Conservation (phyloP, 2,329 filamentous ascomycete genomes). For the Ophiostoma ulmi region DNA sequence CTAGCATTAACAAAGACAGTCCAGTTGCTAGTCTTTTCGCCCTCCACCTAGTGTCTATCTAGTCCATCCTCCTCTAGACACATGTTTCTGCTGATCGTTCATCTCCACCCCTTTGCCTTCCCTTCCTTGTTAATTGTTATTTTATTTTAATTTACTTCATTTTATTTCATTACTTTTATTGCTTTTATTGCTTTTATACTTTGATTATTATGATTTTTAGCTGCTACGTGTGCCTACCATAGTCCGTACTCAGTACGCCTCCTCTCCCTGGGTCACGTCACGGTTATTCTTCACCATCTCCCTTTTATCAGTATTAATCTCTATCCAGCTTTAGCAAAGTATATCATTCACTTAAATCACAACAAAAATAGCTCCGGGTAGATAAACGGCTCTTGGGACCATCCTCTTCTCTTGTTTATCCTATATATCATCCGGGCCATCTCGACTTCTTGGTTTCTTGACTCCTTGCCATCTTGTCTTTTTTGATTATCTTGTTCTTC, state of each 20-base stretch:
- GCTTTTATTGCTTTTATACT: no score
- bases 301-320: neutral
- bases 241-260: neutral
- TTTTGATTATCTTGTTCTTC: neutral
- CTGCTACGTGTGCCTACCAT: neutral
- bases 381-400: conserved; percentile 1
- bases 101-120: conserved; percentile 7
- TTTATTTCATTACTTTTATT: neutral
- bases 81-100: conserved; percentile 7
- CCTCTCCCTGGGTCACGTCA: conserved; percentile 5
- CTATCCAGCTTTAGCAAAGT: neutral
- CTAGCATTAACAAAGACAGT: neutral
- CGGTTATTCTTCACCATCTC: neutral
- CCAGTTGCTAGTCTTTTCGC: neutral
- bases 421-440: conserved; percentile 6
- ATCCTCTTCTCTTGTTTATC: neutral
- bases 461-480: neutral
- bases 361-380: neutral
- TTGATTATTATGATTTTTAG: neutral
- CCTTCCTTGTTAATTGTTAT: neutral
- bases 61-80: neutral
- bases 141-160: neutral
- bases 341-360: conserved; percentile 2
- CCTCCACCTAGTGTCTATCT: neutral
- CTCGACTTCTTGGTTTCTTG: neutral